phyloP scores from a whole-genome alignment of 495 filamentous ascomycete species.

The Penicillium argentinense region DNA sequence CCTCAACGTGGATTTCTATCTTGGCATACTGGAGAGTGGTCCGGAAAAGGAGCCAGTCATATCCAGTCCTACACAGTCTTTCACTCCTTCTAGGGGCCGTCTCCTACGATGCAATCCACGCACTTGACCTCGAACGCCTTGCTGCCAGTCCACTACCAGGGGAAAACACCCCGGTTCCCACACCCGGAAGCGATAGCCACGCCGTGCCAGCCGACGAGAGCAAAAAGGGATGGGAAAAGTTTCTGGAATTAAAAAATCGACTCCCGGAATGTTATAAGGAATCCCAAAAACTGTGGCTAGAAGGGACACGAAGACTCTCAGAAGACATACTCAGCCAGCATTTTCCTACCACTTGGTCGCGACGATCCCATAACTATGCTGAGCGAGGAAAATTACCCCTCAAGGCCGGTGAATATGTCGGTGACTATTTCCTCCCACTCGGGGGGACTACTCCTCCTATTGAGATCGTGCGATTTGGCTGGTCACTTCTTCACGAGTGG shows the following conservation, averaged over 20 bases:
- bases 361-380: conserved; percentile 34
- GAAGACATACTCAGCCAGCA: conserved; percentile 42
- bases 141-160: conserved; percentile 38
- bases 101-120: conserved; percentile 46
- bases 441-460: conserved; percentile 40
- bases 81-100: conserved; percentile 48
- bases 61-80: conserved; percentile 41
- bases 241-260: conserved; percentile 38
- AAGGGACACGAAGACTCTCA: conserved; percentile 43
- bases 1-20: conserved; percentile 48
- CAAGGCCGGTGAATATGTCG: conserved; percentile 41
- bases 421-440: conserved; percentile 44
- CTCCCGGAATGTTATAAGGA: conserved; percentile 43
- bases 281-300: conserved; percentile 45
- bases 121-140: conserved; percentile 47
- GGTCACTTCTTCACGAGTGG: conserved; percentile 47
- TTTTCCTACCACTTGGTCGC: conserved; percentile 50
- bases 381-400: conserved; percentile 37
- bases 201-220: conserved; percentile 33
- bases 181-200: conserved; percentile 39
- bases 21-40: conserved; percentile 50
- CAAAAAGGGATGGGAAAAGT: conserved; percentile 38
- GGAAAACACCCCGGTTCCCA: conserved; percentile 39
- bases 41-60: conserved; percentile 36
- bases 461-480: conserved; percentile 49